Base-by-base conservation (phyloP, 208 protist species). In the Acanthamoeba rhysodes region DNA sequence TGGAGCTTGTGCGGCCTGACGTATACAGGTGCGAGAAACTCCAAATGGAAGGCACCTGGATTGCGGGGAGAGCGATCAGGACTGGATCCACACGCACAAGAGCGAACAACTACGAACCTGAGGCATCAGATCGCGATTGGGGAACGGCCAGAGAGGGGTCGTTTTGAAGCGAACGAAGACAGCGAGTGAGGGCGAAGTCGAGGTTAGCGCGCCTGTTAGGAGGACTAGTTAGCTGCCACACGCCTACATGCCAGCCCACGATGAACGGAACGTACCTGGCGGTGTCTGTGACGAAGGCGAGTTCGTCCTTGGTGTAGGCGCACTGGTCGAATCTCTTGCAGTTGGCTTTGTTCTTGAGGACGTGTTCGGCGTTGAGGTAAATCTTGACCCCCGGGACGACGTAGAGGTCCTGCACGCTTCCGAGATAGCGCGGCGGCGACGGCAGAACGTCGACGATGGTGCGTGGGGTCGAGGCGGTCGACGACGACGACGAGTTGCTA, bases 361-460 rank as follows among this genome's bases (percentile, higher is more conserved):
- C 41, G 62, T 93, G 87, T 20, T 93, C 87, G 41, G 66, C 62
- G 34, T 50, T 93, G 32, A 59, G n/a, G 62, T 76, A 93, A 41
- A 93, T 29, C 59, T 76, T 68, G 27, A 78, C 66, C 0, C 62
- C 62, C 0, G 87, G 87, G 0, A 93, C 48, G 12, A 80, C 6
- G 45, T 93, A 93, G 45, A 93, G 87, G 41, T 93, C 87, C 70
- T 93, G 50, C 37, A 93, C 45, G 59, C 41, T 93, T 34, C 4
- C 66, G 87, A 72, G 76, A 45, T 93, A 93, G 41, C 87, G 87
- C 87, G 87, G 32, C 0, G 87, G 64, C 37, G 62, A 72, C n/a
- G 87, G 87, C 34, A 93, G 59, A 20, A 66, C 5, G 34, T 57
- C 34, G n/a, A 10, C 59, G 50, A 22, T 18, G 59, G 32, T n/a